Conservation (phyloP, 2,329 filamentous ascomycete genomes). For the Cladosporium sp. region DNA sequence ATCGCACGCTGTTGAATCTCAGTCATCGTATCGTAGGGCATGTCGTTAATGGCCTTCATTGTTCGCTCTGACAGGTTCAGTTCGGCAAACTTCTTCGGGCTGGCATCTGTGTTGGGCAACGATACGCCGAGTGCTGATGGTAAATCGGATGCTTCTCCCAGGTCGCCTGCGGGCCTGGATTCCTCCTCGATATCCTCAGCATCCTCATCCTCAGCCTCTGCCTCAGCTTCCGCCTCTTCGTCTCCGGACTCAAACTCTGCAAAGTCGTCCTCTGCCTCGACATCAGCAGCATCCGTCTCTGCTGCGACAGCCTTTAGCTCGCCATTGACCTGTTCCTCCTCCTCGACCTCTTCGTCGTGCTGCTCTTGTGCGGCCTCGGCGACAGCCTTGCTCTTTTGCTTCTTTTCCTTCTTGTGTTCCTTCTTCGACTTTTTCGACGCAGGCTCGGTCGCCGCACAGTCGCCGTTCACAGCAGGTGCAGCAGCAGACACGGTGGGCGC, state of each 20-base stretch:
- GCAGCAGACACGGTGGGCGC: not conserved
- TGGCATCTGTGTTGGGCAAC: constrained; percentile 55
- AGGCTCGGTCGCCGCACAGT: constrained; percentile 5
- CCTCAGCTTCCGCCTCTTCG: constrained; percentile 31
- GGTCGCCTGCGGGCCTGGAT: constrained; percentile 29
- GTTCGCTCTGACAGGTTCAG: constrained; percentile 84
- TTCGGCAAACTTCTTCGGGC: constrained; percentile 71
- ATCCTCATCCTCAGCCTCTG: constrained; percentile 29
- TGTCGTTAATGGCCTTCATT: constrained; percentile 79
- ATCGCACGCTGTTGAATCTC: constrained; percentile 87
- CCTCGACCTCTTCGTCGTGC: constrained; percentile 18
- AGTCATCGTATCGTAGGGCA: constrained; percentile 95
- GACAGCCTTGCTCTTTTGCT: constrained; percentile 16
- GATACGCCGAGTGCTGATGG: constrained; percentile 54
- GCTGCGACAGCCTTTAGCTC: constrained; percentile 24
- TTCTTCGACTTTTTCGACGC: constrained; percentile 23
- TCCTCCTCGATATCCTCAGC: constrained; percentile 30
- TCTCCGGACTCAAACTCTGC: constrained; percentile 35
- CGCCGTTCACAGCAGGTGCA: constrained; percentile 9
- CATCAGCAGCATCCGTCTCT: constrained; percentile 14
- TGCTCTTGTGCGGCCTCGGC: constrained; percentile 11
- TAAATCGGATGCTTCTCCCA: constrained; percentile 43
- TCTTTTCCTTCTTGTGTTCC: constrained; percentile 31
- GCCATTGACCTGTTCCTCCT: constrained; percentile 27
- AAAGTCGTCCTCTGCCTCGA: constrained; percentile 31